phyloP scores from a whole-genome alignment of 176 grass and related monocot genomes.

The Phoenix dactylifera region DNA sequence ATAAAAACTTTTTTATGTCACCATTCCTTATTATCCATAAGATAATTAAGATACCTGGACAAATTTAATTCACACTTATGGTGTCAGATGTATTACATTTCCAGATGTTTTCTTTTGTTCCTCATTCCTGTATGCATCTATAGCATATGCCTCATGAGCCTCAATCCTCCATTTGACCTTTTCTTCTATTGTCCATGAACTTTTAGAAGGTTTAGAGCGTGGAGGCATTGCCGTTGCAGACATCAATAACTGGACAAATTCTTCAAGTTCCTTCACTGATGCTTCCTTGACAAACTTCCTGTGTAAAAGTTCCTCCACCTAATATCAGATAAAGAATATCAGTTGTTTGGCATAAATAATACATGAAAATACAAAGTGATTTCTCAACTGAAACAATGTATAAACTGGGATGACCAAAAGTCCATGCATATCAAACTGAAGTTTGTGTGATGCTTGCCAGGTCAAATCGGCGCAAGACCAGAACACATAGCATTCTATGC shows the following conservation, averaged over 20 bases:
- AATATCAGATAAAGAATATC: conserved; percentile 43
- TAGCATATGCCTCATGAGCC: conserved; percentile 54
- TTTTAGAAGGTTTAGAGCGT: conserved; percentile 67
- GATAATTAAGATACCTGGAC: too few relatives aligned
- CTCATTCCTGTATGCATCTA: conserved; percentile 49
- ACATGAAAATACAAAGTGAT: too few relatives aligned
- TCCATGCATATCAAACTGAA: too few relatives aligned
- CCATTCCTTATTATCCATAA: too few relatives aligned
- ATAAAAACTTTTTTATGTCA: too few relatives aligned
- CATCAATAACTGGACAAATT: conserved; percentile 69
- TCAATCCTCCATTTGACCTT: conserved; percentile 69
- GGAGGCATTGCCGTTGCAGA: conserved; percentile 56
- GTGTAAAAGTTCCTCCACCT: conserved; percentile 82
- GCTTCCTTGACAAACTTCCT: conserved; percentile 62
- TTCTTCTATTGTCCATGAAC: conserved; percentile 62
- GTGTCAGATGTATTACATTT: conserved; percentile 46
- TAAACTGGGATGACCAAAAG: too few relatives aligned
- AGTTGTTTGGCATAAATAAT: neutral
- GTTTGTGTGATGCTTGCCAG: too few relatives aligned
- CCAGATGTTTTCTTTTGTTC: conserved; percentile 67
- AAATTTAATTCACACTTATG: too few relatives aligned
- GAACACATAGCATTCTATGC: too few relatives aligned
- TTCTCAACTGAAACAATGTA: too few relatives aligned
- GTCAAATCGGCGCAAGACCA: too few relatives aligned
- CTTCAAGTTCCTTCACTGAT: conserved; percentile 70